Percentiles rank a stretch among this genome's conserved stretches.
These are phyloP conservation scores for Populus davidiana DNA, from an alignment of 345 rosid genomes.

Conservation along the genomic window DNA sequence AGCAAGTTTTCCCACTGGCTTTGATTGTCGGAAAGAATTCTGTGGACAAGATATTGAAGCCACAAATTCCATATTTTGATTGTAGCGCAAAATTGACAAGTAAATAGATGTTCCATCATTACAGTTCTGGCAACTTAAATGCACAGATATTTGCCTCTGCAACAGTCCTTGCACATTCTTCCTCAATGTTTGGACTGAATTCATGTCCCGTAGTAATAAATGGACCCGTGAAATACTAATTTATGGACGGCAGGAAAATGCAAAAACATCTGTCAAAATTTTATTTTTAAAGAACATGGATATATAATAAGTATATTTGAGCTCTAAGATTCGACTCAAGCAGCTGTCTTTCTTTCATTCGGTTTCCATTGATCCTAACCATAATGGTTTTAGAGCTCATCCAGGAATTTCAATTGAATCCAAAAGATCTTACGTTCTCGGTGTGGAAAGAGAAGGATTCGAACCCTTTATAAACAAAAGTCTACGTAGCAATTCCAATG, in stretches of 20 bases:
- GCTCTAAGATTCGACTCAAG: too few relatives aligned
- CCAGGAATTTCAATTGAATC: not conserved
- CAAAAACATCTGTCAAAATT: too few relatives aligned
- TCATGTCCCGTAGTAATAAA: not conserved
- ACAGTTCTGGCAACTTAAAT: not conserved
- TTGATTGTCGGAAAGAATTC: not conserved
- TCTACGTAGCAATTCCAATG: too few relatives aligned
- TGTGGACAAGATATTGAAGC: not conserved
- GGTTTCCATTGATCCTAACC: not conserved
- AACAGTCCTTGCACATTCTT: not conserved
- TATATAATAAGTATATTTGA: not conserved
- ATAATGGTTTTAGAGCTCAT: too few relatives aligned
- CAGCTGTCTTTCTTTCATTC: not conserved
- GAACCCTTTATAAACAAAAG: too few relatives aligned
- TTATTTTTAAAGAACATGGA: not conserved
- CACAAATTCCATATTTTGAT: not conserved
- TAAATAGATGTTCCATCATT: not conserved
- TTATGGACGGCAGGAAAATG: not conserved
- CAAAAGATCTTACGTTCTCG: not conserved
- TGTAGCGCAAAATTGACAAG: not conserved
- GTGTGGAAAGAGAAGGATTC: too few relatives aligned
- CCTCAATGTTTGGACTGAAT: not conserved
- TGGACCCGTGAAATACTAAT: not conserved
- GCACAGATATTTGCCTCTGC: slow-evolving; percentile 14
- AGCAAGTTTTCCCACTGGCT: not conserved